phyloP scores from a whole-genome alignment of 2,329 filamentous ascomycete genomes.

The Sphaerulina vaccinii region DNA sequence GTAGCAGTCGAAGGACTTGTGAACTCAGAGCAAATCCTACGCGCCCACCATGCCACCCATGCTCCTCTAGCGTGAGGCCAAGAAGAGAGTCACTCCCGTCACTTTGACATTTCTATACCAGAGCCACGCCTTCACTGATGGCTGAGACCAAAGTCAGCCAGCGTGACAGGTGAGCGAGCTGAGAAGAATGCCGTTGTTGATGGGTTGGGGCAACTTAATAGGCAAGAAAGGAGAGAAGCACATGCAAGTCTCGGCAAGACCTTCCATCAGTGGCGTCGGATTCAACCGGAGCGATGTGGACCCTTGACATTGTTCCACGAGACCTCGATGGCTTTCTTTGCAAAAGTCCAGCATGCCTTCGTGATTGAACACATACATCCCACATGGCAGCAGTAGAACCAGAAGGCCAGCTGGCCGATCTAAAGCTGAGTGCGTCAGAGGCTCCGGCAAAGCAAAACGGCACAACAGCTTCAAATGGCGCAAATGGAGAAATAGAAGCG shows the following conservation, averaged over 20 bases:
- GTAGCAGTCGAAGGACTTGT: no score
- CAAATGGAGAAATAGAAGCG: conserved; percentile 35
- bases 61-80: no score
- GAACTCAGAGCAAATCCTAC: no score
- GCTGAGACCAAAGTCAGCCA: no score
- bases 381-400: conserved; percentile 34
- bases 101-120: no score
- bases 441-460: conserved; percentile 26
- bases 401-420: conserved; percentile 30
- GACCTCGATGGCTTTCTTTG: conserved; percentile 2
- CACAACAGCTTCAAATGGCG: conserved; percentile 25
- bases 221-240: background rate
- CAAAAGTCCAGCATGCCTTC: background rate
- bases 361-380: background rate
- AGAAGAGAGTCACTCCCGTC: no score
- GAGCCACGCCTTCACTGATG: no score
- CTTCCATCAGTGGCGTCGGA: background rate
- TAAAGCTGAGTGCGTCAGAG: conserved; percentile 27
- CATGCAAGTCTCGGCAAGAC: background rate
- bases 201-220: background rate
- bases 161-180: no score
- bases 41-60: no score
- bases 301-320: background rate
- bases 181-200: no score
- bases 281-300: background rate